Conservation (phyloP, 352 stramenopile species). For the Phytopythium aichiense region DNA sequence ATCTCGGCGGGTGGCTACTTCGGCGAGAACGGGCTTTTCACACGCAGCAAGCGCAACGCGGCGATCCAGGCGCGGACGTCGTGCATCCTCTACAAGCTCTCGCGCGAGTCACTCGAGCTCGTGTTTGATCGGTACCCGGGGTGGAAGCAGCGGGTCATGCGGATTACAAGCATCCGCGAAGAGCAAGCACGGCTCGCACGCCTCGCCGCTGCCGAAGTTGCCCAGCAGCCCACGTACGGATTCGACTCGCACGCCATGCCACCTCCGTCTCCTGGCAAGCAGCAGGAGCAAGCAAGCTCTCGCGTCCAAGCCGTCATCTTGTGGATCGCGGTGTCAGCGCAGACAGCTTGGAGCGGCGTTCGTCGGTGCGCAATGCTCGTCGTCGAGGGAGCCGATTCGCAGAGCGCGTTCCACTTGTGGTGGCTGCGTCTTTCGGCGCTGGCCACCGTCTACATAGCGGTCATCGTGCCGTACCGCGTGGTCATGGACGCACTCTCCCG, state of each 20-base stretch:
- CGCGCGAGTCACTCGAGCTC: slow-evolving; percentile 36
- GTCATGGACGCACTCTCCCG: slow-evolving; percentile 31
- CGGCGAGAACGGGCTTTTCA: slow-evolving; percentile 41
- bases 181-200: slow-evolving; percentile 6
- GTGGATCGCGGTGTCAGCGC: background rate
- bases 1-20: slow-evolving; percentile 43
- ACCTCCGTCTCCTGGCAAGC: background rate
- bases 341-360: background rate
- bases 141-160: slow-evolving; percentile 47
- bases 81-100: slow-evolving; percentile 44
- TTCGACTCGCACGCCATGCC: background rate
- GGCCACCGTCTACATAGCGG: slow-evolving; percentile 34
- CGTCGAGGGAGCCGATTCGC: slow-evolving; percentile 24
- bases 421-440: slow-evolving; percentile 33
- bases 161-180: slow-evolving; percentile 17
- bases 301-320: too few species aligned
- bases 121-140: slow-evolving; percentile 45
- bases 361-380: slow-evolving; percentile 5
- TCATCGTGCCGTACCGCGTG: slow-evolving; percentile 51
- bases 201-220: background rate
- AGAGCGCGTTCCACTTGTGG: slow-evolving; percentile 37
- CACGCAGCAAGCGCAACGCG: slow-evolving; percentile 34
- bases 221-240: background rate
- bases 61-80: slow-evolving; percentile 39
- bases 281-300: background rate